Conservation (phyloP, 805 yeast species). For the Kuraishia capsulata region DNA sequence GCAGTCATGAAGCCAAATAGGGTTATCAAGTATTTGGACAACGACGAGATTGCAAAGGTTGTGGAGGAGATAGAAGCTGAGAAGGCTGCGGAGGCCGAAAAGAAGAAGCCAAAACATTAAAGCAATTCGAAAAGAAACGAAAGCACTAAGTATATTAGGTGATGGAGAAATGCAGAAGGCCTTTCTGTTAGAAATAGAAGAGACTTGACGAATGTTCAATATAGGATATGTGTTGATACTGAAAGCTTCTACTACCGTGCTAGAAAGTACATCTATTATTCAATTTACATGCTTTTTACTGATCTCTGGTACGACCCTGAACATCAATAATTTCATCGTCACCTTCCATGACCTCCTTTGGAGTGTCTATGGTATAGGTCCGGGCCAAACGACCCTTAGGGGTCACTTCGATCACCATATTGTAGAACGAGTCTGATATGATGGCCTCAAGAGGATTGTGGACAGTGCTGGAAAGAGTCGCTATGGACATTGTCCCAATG, state of each 20-base stretch:
- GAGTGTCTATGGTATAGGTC: conserved; percentile 2
- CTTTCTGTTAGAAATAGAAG: too few relatives aligned
- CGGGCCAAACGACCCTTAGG: conserved; percentile 1
- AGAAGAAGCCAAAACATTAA: conserved; percentile 39
- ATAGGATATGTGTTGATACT: conserved; percentile 2
- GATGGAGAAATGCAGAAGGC: too few relatives aligned
- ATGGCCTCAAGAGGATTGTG: not conserved
- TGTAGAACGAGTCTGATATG: not conserved
- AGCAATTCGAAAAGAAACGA: not conserved
- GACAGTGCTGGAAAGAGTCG: not conserved
- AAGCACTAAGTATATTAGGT: not conserved
- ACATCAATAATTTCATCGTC: conserved; percentile 3
- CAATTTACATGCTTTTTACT: not conserved
- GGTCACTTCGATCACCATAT: conserved; percentile 3
- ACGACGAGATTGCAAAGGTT: conserved; percentile 63
- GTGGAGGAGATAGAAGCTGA: conserved; percentile 84
- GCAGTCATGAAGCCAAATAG: conserved; percentile 73
- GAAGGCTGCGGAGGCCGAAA: conserved; percentile 75
- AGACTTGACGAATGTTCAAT: too few relatives aligned
- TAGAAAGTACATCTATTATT: not conserved
- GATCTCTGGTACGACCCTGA: not conserved
- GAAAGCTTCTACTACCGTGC: not conserved
- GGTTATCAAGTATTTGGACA: conserved; percentile 46
- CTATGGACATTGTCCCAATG: conserved; percentile 2
- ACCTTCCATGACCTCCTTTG: conserved; percentile 1